Base-by-base conservation (phyloP, 2,329 filamentous ascomycete species). In the Aspergillus brunneoviolaceus region DNA sequence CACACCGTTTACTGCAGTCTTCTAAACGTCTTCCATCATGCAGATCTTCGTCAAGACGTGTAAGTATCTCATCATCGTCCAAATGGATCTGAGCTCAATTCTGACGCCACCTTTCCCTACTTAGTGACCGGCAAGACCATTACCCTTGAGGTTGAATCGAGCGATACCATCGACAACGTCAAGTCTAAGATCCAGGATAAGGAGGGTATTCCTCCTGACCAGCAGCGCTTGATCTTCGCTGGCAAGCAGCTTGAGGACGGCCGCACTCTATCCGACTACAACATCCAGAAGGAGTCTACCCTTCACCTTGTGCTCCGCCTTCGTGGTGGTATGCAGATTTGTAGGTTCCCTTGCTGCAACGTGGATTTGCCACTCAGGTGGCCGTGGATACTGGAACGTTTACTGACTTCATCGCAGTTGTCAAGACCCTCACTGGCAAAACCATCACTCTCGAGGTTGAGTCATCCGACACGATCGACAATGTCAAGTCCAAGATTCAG, bases 1-100 rank as follows among this genome's bases (percentile, higher is more conserved):
- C 27, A 59, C 49, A 33, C 3, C 31, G 57, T 51, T 45, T 51
- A 60, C 70, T 60, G 42, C 67, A 74, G 76, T 67, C 80, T 10
- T 9, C 39, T 45, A 7, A 5, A 45, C 33, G 39, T 45, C 39
- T 45, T 16, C 16, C 39, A 87, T 69, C 79, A 96, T 96, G 93
- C 93, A 96, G 86, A 96, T 97, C 85, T 97, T 96, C 81, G 93
- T 96, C 74, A 96, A 96, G 89, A 96, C 92, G 71, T 86, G 89
- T 92, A 84, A 85, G 89, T 89, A 72, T 39, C 67, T 68, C 70
- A 63, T 55, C 65, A 65, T 56, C 62, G 65, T 60, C 61, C 67
- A 61, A 63, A 60, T 10, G 5, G 4, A 61, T 62, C 59, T 65
- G 12, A 49, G 31, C 51, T n/a, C 56, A 23, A 59, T 45, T 29